Evolutionary conservation across 2,329 filamentous ascomycete species (phyloP).

Genomic region (Coniochaeta prunicola): DNA sequence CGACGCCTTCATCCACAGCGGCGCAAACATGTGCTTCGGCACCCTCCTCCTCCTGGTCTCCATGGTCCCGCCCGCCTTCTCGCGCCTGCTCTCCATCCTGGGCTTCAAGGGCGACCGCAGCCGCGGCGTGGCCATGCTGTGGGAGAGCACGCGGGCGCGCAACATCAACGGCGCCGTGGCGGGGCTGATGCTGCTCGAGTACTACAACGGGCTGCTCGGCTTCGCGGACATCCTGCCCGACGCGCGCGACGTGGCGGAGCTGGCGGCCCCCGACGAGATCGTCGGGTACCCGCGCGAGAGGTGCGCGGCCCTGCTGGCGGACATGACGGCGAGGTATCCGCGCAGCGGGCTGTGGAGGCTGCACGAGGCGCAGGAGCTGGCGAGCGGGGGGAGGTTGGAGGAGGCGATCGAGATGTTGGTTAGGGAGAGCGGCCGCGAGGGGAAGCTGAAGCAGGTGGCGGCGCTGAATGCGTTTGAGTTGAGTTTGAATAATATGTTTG

Average conservation of each 20-base stretch:
- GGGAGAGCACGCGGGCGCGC: constrained; percentile 77
- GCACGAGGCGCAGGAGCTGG: constrained; percentile 75
- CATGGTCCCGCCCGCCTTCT: constrained; percentile 85
- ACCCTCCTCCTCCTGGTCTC: constrained; percentile 81
- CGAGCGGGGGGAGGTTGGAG: constrained; percentile 58
- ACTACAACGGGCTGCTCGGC: constrained; percentile 81
- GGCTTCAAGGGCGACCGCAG: constrained; percentile 87
- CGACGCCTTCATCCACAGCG: constrained; percentile 84
- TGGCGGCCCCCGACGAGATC: constrained; percentile 44
- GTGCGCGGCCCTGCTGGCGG: constrained; percentile 58
- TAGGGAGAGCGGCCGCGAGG: constrained; percentile 22
- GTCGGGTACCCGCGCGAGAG: constrained; percentile 66
- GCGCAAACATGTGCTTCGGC: constrained; percentile 83
- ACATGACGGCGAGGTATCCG: constrained; percentile 74
- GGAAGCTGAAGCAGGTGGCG: constrained; percentile 69
- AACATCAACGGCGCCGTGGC: constrained; percentile 93
- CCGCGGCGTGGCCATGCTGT: constrained; percentile 76
- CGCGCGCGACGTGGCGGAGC: constrained; percentile 41
- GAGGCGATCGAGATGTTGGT: constrained; percentile 60
- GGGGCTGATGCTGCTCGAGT: constrained; percentile 71
- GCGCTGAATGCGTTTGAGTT: constrained; percentile 82
- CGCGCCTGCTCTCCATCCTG: constrained; percentile 76
- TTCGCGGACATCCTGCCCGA: constrained; percentile 80
- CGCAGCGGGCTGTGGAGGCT: constrained; percentile 79
- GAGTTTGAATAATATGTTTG: constrained; percentile 69